Conservation (phyloP, 495 filamentous ascomycete genomes). For the Talaromyces trachyspermus region DNA sequence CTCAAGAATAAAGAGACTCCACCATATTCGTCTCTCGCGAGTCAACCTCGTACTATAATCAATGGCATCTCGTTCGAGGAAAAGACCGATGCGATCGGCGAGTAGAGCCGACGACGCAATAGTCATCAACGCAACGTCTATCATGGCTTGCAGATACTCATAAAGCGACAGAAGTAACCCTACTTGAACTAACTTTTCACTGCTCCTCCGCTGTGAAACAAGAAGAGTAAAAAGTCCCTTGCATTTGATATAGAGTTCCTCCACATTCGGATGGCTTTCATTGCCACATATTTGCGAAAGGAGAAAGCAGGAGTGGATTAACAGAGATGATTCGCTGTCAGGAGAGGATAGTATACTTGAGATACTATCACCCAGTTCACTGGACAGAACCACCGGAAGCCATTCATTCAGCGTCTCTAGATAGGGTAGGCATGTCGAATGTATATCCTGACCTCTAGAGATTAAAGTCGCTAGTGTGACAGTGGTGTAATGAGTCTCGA, state of each 20-base stretch:
- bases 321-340: background rate
- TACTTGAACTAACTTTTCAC: slow-evolving; percentile 3
- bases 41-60: background rate
- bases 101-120: background rate
- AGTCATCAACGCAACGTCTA: background rate
- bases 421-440: background rate
- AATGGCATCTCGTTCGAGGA: slow-evolving; percentile 1
- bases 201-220: background rate
- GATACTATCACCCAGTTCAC: background rate
- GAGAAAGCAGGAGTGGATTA: slow-evolving; percentile 1
- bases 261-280: background rate
- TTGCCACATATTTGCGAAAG: slow-evolving; percentile 1
- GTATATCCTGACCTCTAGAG: background rate
- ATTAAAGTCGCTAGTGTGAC: background rate
- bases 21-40: background rate
- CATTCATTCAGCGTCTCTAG: slow-evolving; percentile 3
- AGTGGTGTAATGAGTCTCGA: background rate
- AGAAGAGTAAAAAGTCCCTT: slow-evolving; percentile 3
- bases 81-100: background rate
- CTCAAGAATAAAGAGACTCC: slow-evolving; percentile 4
- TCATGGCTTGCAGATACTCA: slow-evolving; percentile 5
- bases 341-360: background rate
- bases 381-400: background rate
- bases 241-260: background rate
- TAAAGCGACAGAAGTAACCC: slow-evolving; percentile 3